A percentile compares a stretch with the other conserved stretches of the same genome.
Evolutionary conservation across 257 asterid species (phyloP).

Genomic region (Penstemon davidsonii): DNA sequence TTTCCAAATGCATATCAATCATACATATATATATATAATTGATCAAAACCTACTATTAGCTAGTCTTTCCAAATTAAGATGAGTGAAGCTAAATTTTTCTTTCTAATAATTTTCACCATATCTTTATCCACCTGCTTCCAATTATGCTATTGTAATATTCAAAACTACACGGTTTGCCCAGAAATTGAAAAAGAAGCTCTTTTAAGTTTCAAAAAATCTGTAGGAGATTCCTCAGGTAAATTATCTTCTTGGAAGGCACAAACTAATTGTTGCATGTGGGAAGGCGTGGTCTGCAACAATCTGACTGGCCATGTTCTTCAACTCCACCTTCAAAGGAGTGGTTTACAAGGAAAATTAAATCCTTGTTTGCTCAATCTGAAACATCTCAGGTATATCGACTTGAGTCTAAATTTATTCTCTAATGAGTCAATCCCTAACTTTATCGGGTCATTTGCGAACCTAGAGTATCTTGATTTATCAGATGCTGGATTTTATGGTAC

Average conservation of each 20-base stretch:
- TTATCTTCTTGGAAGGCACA: constrained; percentile 24
- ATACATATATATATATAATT: no score
- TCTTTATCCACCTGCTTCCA: neutral
- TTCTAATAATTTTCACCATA: neutral
- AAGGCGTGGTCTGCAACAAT: constrained; percentile 25
- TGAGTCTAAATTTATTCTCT: no score
- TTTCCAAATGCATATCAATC: no score
- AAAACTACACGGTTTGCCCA: neutral
- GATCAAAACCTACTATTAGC: no score
- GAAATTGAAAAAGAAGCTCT: constrained; percentile 32
- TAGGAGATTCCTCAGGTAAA: constrained; percentile 4
- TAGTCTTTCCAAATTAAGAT: no score
- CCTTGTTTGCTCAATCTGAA: constrained; percentile 33
- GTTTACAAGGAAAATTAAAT: constrained; percentile 5
- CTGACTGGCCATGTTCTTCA: constrained; percentile 24
- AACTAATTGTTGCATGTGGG: constrained; percentile 35
- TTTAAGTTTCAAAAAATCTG: constrained; percentile 24
- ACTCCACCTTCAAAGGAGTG: constrained; percentile 18
- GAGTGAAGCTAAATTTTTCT: neutral
- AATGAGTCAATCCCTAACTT: constrained; percentile 33
- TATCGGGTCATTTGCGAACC: constrained; percentile 20
- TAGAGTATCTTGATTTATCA: constrained; percentile 28
- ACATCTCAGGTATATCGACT: constrained; percentile 28
- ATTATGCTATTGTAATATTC: neutral
- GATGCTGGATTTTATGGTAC: constrained; percentile 13